Conservation (phyloP, 768 basidiomycete species). For the Mycena amicta region DNA sequence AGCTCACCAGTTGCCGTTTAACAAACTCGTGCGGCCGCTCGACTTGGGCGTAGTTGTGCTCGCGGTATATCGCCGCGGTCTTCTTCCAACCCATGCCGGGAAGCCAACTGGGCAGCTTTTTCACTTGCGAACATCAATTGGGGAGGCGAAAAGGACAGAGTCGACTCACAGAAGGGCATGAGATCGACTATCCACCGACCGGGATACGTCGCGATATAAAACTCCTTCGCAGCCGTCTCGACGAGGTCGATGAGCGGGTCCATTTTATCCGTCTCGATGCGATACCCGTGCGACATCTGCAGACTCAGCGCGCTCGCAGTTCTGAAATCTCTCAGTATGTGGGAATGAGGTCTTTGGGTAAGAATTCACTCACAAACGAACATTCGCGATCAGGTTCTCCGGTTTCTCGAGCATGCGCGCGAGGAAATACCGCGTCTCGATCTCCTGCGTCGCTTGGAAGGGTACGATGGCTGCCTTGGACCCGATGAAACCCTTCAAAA, state of each 20-base stretch:
- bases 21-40: constrained; percentile 41
- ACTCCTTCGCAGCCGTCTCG: constrained; percentile 43
- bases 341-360: not conserved
- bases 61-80: constrained; percentile 35
- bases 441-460: constrained; percentile 39
- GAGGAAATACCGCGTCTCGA: constrained; percentile 47
- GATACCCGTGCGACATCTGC: constrained; percentile 45
- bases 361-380: constrained; percentile 37
- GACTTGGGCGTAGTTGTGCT: constrained; percentile 35
- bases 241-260: constrained; percentile 45
- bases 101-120: constrained; percentile 45
- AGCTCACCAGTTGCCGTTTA: constrained; percentile 35
- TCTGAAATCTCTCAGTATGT: constrained; percentile 16
- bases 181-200: constrained; percentile 46
- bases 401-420: constrained; percentile 42
- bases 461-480: constrained; percentile 36
- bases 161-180: constrained; percentile 34
- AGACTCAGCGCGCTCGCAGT: constrained; percentile 45
- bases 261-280: constrained; percentile 36
- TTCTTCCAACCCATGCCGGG: constrained; percentile 44
- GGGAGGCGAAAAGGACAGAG: not conserved
- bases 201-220: constrained; percentile 38
- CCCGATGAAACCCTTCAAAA: constrained; percentile 44
- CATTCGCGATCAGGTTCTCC: constrained; percentile 35
- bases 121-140: constrained; percentile 32